A percentile compares a stretch with the other conserved stretches of the same genome.
phyloP scores from a whole-genome alignment of 768 basidiomycete species.

The Leccinum subtestaceum region DNA sequence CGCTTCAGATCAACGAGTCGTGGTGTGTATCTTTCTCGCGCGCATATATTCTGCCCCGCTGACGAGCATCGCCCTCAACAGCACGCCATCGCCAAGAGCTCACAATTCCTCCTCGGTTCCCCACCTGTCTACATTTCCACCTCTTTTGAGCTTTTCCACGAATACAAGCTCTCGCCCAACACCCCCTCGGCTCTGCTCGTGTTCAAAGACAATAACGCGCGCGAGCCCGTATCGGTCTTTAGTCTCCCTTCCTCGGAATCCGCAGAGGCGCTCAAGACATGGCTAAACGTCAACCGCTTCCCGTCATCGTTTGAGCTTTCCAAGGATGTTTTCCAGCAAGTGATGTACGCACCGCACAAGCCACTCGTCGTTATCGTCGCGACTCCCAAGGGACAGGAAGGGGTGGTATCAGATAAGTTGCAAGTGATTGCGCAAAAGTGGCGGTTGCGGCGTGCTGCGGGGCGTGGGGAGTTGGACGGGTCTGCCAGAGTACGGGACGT shows the following conservation, averaged over 20 bases:
- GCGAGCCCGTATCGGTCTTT: constrained; percentile 46
- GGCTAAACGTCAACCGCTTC: constrained; percentile 69
- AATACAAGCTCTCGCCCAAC: constrained; percentile 35
- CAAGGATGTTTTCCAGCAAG: constrained; percentile 73
- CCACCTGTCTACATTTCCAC: constrained; percentile 47
- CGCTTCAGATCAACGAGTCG: constrained; percentile 26
- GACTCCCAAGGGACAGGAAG: constrained; percentile 35
- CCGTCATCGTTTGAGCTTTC: constrained; percentile 74
- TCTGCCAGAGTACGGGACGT: constrained; percentile 44
- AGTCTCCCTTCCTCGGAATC: constrained; percentile 5
- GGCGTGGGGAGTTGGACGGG: neutral
- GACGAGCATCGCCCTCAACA: constrained; percentile 17
- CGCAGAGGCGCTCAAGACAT: constrained; percentile 36
- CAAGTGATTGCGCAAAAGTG: constrained; percentile 57
- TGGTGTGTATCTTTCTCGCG: constrained; percentile 27
- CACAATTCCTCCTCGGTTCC: constrained; percentile 47
- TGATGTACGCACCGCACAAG: constrained; percentile 77
- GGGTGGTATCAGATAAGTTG: constrained; percentile 45
- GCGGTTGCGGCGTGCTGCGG: constrained; percentile 35
- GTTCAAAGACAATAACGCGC: constrained; percentile 56
- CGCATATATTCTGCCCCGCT: neutral
- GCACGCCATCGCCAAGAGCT: constrained; percentile 55
- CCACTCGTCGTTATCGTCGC: constrained; percentile 80
- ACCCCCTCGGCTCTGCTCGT: constrained; percentile 64
- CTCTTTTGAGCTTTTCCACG: constrained; percentile 31